Conservation (phyloP, 1,284 basidiomycete genomes). For the Gomphus bonarii region DNA sequence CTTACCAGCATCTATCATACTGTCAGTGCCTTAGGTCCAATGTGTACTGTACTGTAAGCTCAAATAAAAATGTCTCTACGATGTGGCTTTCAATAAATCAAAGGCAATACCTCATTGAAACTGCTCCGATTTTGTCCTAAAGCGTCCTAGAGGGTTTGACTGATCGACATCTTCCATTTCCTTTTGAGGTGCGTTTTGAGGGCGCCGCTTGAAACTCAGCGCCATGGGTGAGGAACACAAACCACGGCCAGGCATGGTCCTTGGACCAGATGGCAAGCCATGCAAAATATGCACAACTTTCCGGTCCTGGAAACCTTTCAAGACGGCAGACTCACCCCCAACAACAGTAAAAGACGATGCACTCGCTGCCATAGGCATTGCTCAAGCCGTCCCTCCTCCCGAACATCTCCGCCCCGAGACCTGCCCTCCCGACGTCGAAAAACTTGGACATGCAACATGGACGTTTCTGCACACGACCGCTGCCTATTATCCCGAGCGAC, state of each 20-base stretch:
- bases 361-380: slow-evolving; percentile 17
- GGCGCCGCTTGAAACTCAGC: no score
- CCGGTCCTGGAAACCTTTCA: slow-evolving; percentile 54
- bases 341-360: slow-evolving; percentile 22
- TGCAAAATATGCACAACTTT: slow-evolving; percentile 87
- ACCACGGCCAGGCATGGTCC: slow-evolving; percentile 67
- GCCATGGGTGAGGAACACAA: slow-evolving; percentile 5
- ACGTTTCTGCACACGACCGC: slow-evolving; percentile 91
- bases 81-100: no score
- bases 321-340: slow-evolving; percentile 23
- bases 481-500: slow-evolving; percentile 82
- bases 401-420: slow-evolving; percentile 32
- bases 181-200: no score
- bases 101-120: no score
- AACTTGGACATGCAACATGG: slow-evolving; percentile 87
- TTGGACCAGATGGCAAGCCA: slow-evolving; percentile 88
- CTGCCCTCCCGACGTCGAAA: slow-evolving; percentile 83
- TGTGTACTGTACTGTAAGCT: no score
- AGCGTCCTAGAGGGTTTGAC: no score
- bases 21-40: no score
- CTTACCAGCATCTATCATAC: no score
- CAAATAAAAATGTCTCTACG: no score
- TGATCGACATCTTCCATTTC: no score
- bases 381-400: slow-evolving; percentile 13
- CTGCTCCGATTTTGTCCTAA: no score